A percentile compares a stretch with the other conserved stretches of the same genome.
phyloP scores from a whole-genome alignment of 371 early-diverging fungal species.

The Apophysomyces ossiformis region DNA sequence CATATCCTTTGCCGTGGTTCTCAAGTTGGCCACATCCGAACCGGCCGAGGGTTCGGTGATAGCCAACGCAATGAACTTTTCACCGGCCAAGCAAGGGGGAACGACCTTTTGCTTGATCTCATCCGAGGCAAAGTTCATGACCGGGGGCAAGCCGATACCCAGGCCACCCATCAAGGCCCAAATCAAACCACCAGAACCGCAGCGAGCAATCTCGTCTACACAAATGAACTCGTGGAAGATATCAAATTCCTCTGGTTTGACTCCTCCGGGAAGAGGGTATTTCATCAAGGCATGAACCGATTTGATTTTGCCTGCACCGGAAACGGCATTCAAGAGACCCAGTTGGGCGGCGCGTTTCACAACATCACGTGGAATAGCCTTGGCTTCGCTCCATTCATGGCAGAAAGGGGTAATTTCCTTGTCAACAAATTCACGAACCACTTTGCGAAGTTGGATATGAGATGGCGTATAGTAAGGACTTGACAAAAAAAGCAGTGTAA shows the following conservation, averaged over 20 bases:
- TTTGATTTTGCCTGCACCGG: conserved; percentile 60
- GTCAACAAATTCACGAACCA: conserved; percentile 75
- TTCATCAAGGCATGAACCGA: conserved; percentile 24
- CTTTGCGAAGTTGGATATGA: conserved; percentile 72
- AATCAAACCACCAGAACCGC: conserved; percentile 83
- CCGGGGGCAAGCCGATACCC: conserved; percentile 73
- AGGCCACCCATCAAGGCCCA: conserved; percentile 85
- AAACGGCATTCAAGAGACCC: conserved; percentile 67
- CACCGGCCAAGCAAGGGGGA: conserved; percentile 71
- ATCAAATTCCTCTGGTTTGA: conserved; percentile 67
- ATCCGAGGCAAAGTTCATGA: conserved; percentile 74
- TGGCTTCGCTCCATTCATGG: conserved; percentile 88
- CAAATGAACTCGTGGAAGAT: conserved; percentile 83
- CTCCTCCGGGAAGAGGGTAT: conserved; percentile 49
- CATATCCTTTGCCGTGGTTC: conserved; percentile 73
- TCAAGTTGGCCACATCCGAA: conserved; percentile 83
- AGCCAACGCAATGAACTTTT: conserved; percentile 79
- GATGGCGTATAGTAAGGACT: conserved; percentile 81
- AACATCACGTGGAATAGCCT: conserved; percentile 70
- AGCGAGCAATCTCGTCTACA: conserved; percentile 81
- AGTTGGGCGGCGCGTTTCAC: conserved; percentile 71
- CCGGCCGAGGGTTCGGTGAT: conserved; percentile 76
- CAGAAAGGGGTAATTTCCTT: conserved; percentile 81
- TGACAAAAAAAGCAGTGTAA: conserved; percentile 8
- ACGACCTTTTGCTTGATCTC: conserved; percentile 74